A percentile compares a stretch with the other conserved stretches of the same genome.
Conservation (phyloP, 2,329 filamentous ascomycete genomes). For the Fusarium veterinarium region DNA sequence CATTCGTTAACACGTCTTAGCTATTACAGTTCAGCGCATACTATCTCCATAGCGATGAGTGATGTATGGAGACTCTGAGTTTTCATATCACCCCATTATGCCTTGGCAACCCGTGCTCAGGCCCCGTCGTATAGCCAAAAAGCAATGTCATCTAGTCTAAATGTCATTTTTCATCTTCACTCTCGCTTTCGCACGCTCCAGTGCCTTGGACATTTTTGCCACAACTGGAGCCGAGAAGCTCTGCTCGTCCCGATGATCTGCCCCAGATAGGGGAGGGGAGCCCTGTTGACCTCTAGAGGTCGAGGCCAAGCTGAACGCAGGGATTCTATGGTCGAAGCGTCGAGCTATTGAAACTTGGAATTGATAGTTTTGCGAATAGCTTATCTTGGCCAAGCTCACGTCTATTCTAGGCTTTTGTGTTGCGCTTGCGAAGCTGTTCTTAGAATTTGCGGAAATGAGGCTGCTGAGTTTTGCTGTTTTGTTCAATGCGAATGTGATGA, state of each 20-base stretch:
- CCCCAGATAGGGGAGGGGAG: slow-evolving; percentile 3
- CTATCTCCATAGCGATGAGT: neutral
- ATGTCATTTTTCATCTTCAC: neutral
- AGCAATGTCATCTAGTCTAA: neutral
- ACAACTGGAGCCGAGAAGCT: slow-evolving; percentile 10
- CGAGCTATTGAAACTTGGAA: slow-evolving; percentile 26
- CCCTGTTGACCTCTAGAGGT: slow-evolving; percentile 6
- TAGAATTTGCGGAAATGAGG: slow-evolving; percentile 7
- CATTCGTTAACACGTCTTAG: neutral
- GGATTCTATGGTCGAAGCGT: slow-evolving; percentile 2
- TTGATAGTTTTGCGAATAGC: slow-evolving; percentile 21
- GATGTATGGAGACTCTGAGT: neutral
- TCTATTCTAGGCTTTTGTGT: slow-evolving; percentile 1
- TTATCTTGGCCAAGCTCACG: slow-evolving; percentile 7
- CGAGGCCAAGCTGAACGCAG: slow-evolving; percentile 34
- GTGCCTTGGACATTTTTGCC: slow-evolving; percentile 1
- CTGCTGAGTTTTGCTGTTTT: neutral
- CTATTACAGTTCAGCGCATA: neutral
- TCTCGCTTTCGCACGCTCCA: neutral
- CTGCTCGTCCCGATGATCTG: neutral
- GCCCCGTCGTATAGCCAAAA: neutral
- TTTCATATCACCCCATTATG: neutral
- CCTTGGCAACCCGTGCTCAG: neutral
- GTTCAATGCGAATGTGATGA: neutral
- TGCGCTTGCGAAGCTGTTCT: neutral